These are phyloP conservation scores for Crithidia bombi DNA, from an alignment of 208 protist species.

Conservation along the genomic window DNA sequence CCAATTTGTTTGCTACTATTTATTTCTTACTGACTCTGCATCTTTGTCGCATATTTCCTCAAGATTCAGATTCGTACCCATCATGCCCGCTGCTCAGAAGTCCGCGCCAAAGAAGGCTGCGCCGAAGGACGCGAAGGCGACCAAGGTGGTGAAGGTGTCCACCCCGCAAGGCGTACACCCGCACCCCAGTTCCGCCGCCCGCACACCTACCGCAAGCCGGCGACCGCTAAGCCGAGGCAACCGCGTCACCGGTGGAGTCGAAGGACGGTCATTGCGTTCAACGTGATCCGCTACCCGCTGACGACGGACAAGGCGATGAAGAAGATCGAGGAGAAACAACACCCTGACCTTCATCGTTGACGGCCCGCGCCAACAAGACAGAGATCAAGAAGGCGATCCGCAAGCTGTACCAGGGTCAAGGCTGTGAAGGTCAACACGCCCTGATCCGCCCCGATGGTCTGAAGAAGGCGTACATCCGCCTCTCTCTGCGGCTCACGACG, in stretches of 20 bases:
- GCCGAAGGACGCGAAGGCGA: conserved; percentile 57
- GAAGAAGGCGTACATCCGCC: conserved; percentile 99
- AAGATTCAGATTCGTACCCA: conserved; percentile 21
- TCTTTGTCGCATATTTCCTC: conserved; percentile 3
- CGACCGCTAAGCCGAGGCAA: conserved; percentile 93
- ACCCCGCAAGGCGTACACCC: conserved; percentile 96
- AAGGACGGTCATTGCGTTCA: conserved; percentile 89
- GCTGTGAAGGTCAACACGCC: conserved; percentile 98
- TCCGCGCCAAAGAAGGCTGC: conserved; percentile 58
- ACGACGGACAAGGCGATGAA: conserved; percentile 99
- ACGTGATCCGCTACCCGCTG: conserved; percentile 97
- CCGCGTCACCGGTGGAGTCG: conserved; percentile 80
- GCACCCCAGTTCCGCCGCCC: conserved; percentile 96
- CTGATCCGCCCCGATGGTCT: conserved; percentile 97
- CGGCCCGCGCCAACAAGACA: conserved; percentile 96
- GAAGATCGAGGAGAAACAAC: conserved; percentile 99
- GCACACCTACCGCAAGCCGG: conserved; percentile 93
- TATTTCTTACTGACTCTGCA: background rate
- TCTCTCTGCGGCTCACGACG: conserved; percentile 95
- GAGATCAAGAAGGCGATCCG: conserved; percentile 98
- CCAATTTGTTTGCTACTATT: background rate
- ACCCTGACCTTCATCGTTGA: conserved; percentile 99
- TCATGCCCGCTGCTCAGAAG: conserved; percentile 63
- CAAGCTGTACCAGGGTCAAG: conserved; percentile 98
- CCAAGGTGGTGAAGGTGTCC: conserved; percentile 88